A percentile compares a stretch with the other conserved stretches of the same genome.
Evolutionary conservation across 495 filamentous ascomycete species (phyloP).

Genomic region (Aspergillus panamensis): DNA sequence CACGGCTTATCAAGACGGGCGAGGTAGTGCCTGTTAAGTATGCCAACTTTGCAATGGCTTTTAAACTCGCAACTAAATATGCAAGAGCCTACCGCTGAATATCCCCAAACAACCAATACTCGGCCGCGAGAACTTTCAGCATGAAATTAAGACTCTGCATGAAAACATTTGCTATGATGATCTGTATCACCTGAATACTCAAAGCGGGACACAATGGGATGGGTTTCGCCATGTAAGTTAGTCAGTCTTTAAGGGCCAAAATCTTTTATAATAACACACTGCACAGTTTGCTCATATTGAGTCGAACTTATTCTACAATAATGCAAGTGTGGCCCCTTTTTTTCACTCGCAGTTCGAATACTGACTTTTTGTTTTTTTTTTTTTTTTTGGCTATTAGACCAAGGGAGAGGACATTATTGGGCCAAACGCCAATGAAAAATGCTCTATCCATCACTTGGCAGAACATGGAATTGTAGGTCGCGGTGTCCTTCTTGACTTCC

Average conservation of each 20-base stretch:
- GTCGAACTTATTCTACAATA: not conserved
- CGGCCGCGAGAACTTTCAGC: not conserved
- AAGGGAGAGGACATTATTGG: not conserved
- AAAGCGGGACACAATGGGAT: not conserved
- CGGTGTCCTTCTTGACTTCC: not conserved
- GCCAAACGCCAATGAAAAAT: not conserved
- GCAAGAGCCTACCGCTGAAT: not conserved
- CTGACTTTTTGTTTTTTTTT: too few species aligned
- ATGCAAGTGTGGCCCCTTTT: not conserved
- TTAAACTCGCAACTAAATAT: not conserved
- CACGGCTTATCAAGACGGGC: not conserved
- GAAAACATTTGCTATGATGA: not conserved
- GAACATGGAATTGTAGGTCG: not conserved
- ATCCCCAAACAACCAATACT: not conserved
- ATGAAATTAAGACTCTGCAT: not conserved
- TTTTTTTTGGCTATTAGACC: too few species aligned
- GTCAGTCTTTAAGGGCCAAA: too few species aligned
- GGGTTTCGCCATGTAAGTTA: not conserved
- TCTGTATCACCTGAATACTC: not conserved
- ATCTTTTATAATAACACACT: too few species aligned
- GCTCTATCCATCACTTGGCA: not conserved
- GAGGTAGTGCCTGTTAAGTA: not conserved
- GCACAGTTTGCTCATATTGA: not conserved
- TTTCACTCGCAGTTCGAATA: too few species aligned
- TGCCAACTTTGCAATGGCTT: too few species aligned